These are phyloP conservation scores for Fusarium sp. DNA, from an alignment of 2,329 filamentous ascomycete genomes.

Conservation along the genomic window DNA sequence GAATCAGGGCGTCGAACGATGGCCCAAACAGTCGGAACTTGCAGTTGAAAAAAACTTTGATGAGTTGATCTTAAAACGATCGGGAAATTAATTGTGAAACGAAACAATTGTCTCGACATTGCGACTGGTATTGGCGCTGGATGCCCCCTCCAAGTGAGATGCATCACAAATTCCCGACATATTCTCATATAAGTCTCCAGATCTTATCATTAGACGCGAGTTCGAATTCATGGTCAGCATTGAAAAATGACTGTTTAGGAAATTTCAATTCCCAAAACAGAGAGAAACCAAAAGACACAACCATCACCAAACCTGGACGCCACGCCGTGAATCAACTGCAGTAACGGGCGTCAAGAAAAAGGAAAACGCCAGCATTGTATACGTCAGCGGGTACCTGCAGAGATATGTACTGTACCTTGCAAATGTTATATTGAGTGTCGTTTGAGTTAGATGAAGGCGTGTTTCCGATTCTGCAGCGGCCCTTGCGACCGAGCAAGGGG, in stretches of 20 bases:
- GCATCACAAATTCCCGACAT: not conserved
- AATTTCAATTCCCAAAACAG: conserved; percentile 4
- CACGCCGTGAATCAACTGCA: conserved; percentile 1
- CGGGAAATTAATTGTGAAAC: not conserved
- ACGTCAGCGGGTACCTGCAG: conserved; percentile 5
- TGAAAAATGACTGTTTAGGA: not conserved
- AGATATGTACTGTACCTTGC: not conserved
- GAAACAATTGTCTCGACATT: not conserved
- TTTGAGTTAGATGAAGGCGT: conserved; percentile 35
- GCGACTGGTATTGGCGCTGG: too few species aligned
- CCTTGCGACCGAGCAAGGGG: conserved; percentile 13
- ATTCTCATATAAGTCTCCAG: not conserved
- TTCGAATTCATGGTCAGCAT: not conserved
- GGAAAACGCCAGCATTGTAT: not conserved
- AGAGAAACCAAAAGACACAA: not conserved
- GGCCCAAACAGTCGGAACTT: not conserved
- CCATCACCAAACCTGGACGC: conserved; percentile 23
- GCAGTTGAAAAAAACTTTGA: not conserved
- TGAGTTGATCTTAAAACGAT: too few species aligned
- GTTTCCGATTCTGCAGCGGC: conserved; percentile 35
- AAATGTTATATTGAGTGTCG: conserved; percentile 21
- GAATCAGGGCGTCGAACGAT: not conserved
- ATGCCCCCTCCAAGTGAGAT: too few species aligned
- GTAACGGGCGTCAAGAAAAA: not conserved
- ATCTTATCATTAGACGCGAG: not conserved